These are phyloP conservation scores for Jacaranda mimosifolia DNA, from an alignment of 257 asterid genomes.

Conservation along the genomic window DNA sequence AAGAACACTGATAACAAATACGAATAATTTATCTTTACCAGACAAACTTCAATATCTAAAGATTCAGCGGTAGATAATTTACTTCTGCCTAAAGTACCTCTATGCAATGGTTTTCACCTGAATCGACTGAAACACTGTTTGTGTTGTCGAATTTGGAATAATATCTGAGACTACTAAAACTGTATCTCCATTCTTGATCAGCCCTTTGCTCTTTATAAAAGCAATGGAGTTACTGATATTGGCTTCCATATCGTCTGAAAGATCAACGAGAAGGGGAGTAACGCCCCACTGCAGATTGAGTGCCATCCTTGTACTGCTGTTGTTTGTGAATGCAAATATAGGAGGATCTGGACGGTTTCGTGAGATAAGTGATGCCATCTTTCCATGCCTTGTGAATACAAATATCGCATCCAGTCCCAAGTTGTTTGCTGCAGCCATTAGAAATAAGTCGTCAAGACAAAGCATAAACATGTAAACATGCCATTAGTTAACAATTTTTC, in stretches of 20 bases:
- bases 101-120: constrained; percentile 70
- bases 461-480: neutral
- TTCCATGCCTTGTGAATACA: constrained; percentile 80
- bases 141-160: constrained; percentile 60
- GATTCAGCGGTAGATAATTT: neutral
- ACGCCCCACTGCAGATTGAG: constrained; percentile 88
- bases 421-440: constrained; percentile 68
- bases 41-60: neutral
- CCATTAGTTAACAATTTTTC: neutral
- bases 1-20: neutral
- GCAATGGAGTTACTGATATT: constrained; percentile 55
- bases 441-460: neutral
- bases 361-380: constrained; percentile 83
- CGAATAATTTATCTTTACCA: neutral
- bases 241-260: constrained; percentile 80
- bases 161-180: constrained; percentile 74
- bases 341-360: constrained; percentile 84
- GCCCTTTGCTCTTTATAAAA: constrained; percentile 66
- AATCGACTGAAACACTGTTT: constrained; percentile 69
- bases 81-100: neutral
- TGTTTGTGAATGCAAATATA: constrained; percentile 76
- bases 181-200: constrained; percentile 65
- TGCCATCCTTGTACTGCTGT: constrained; percentile 73
- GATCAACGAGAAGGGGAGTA: constrained; percentile 64
- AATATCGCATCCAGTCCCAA: constrained; percentile 81